Evolutionary conservation across 176 grass and related monocot genomes (phyloP), one percentile per base, ranked within the genome.

Genomic region (Pontederia crassipes): DNA sequence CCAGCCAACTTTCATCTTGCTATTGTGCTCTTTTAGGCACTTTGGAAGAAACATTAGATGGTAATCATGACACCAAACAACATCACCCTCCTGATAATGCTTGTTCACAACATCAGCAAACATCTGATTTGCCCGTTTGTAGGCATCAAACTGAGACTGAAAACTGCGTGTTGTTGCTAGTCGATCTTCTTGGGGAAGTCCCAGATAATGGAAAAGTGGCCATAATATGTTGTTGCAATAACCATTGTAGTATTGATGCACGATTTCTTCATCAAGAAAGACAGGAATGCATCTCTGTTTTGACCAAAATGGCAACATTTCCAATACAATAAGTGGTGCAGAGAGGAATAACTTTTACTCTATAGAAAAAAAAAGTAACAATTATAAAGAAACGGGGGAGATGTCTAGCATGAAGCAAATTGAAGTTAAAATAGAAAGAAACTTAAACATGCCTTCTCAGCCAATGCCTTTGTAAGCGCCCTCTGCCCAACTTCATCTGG

Each of bases 141-240:
- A 99, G 1, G 94, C 85, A 66, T 86, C 77, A 28, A 99, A 99
- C 68, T 99, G 94, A 17, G 94, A 99, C 61, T 89, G 80, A 13
- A 99, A 99, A 69, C 89, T 99, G 66, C 88, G 83, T 2, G 94
- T 99, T 20, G 94, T 99, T 1, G 94, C 94, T 12, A 99, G 77
- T 68, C 94, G 67, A 72, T 99, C 94, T 82, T 99, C 94, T 82
- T 99, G 94, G 4, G 94, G 94, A 26, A 99, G 71, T 10, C 94
- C 94, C 2, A 99, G 81, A 66, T 99, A 99, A 74, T 99, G 94
- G 66, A 99, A 99, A 63, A 99, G 80, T 27, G 94, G 94, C 94
- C 94, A 99, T 29, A 99, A 67, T 54, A 99, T 99, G 73, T 99
- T 99, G 76, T 99, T 99, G 75, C 94, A 99, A 74, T 99, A 99